Percentiles rank a stretch among this genome's conserved stretches.
Evolutionary conservation across 2,329 filamentous ascomycete species (phyloP).

Genomic region (Sporothrix variecibatus): DNA sequence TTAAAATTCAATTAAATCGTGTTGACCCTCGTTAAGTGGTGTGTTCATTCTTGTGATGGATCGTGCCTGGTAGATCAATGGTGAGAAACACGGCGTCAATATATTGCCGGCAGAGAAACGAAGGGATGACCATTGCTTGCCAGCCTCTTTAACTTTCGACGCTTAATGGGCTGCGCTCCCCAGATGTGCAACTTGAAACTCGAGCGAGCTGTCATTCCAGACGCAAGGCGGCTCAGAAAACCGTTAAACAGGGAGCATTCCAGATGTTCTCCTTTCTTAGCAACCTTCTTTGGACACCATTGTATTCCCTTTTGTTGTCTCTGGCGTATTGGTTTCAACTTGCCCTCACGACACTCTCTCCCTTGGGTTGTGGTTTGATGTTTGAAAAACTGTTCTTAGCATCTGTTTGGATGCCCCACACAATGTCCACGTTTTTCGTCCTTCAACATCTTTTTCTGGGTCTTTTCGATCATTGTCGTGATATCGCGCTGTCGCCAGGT

Average conservation of each 20-base stretch:
- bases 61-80: neutral
- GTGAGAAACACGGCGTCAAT: neutral
- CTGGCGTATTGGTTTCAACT: neutral
- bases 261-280: neutral
- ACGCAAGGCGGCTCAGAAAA: neutral
- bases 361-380: neutral
- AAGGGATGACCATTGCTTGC: neutral
- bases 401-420: neutral
- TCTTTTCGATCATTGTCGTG: neutral
- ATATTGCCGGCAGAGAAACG: neutral
- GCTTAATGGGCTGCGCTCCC: neutral
- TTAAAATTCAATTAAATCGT: neutral
- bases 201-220: neutral
- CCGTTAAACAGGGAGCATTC: neutral
- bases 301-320: neutral
- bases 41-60: neutral
- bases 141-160: neutral
- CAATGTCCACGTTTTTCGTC: neutral
- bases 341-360: neutral
- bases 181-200: neutral
- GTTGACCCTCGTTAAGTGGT: neutral
- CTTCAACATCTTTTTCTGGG: neutral
- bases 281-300: neutral
- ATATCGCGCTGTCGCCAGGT: slow-evolving; percentile 1
- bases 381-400: neutral